phyloP scores from a whole-genome alignment of 2,329 filamentous ascomycete genomes.

The Clonostachys solani region DNA sequence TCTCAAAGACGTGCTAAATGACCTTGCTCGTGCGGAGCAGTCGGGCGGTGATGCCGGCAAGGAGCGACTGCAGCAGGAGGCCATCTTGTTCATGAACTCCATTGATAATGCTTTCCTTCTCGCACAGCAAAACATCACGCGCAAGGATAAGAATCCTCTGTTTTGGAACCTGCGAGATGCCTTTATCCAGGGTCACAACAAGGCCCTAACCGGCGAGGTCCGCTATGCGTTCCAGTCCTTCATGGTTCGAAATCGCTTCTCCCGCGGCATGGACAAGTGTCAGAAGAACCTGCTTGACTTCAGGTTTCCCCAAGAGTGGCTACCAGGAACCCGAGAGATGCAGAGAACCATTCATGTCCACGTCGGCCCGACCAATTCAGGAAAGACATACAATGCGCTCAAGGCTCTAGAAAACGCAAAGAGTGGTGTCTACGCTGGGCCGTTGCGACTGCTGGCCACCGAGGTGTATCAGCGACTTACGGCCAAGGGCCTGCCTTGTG shows the following conservation, averaged over 20 bases:
- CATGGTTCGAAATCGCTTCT: slow-evolving; percentile 52
- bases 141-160: slow-evolving; percentile 42
- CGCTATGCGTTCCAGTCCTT: slow-evolving; percentile 66
- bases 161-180: slow-evolving; percentile 56
- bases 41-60: slow-evolving; percentile 19
- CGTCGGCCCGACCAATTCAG: slow-evolving; percentile 95
- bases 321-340: slow-evolving; percentile 72
- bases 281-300: slow-evolving; percentile 73
- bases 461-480: slow-evolving; percentile 89
- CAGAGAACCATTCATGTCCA: slow-evolving; percentile 87
- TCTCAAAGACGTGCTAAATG: slow-evolving; percentile 27
- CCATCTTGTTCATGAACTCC: slow-evolving; percentile 36
- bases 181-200: slow-evolving; percentile 48
- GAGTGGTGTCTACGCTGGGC: slow-evolving; percentile 84
- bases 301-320: slow-evolving; percentile 91
- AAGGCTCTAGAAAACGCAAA: slow-evolving; percentile 75
- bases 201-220: slow-evolving; percentile 52
- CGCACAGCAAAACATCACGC: slow-evolving; percentile 31
- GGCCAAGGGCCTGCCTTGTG: slow-evolving; percentile 72
- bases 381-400: slow-evolving; percentile 93
- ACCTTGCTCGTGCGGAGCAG: slow-evolving; percentile 14
- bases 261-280: slow-evolving; percentile 47
- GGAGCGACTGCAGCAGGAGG: slow-evolving; percentile 38
- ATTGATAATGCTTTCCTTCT: slow-evolving; percentile 39
- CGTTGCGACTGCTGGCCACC: slow-evolving; percentile 81